A percentile compares a stretch with the other conserved stretches of the same genome.
phyloP scores from a whole-genome alignment of 179 eudicot species.

The Beta macrorhiza region DNA sequence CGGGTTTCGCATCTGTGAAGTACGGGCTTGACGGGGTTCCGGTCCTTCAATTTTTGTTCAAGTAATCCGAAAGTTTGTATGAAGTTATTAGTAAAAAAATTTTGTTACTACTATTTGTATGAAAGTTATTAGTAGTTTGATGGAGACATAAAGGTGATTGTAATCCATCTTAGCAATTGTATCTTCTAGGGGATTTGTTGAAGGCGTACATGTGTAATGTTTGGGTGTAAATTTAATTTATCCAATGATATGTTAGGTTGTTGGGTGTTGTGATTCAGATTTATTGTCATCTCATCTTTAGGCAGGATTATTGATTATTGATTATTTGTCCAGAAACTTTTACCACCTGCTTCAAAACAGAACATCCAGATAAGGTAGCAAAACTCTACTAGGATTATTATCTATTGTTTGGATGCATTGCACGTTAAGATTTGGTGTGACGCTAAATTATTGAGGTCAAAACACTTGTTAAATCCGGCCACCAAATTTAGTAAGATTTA shows the following conservation, averaged over 20 bases:
- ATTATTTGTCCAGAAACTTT: neutral
- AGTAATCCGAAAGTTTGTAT: slow-evolving; percentile 15
- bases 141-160: slow-evolving; percentile 29
- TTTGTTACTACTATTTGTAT: neutral
- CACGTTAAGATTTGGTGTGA: neutral
- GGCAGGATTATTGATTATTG: neutral
- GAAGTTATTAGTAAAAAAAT: slow-evolving; percentile 4
- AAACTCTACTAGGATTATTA: neutral
- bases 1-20: slow-evolving; percentile 1
- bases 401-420: neutral
- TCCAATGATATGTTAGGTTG: slow-evolving; percentile 32
- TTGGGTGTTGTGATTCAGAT: slow-evolving; percentile 29
- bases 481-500: too few relatives aligned
- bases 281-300: slow-evolving; percentile 18
- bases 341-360: neutral
- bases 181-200: slow-evolving; percentile 1
- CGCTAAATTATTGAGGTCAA: neutral
- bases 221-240: slow-evolving; percentile 24
- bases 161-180: slow-evolving; percentile 21
- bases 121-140: slow-evolving; percentile 20
- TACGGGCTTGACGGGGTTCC: slow-evolving; percentile 27
- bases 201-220: slow-evolving; percentile 26
- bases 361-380: neutral
- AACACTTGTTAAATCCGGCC: neutral
- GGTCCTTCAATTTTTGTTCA: slow-evolving; percentile 15